A percentile compares a stretch with the other conserved stretches of the same genome.
phyloP scores from a whole-genome alignment of 2,329 filamentous ascomycete species.

The Diaporthe citri region DNA sequence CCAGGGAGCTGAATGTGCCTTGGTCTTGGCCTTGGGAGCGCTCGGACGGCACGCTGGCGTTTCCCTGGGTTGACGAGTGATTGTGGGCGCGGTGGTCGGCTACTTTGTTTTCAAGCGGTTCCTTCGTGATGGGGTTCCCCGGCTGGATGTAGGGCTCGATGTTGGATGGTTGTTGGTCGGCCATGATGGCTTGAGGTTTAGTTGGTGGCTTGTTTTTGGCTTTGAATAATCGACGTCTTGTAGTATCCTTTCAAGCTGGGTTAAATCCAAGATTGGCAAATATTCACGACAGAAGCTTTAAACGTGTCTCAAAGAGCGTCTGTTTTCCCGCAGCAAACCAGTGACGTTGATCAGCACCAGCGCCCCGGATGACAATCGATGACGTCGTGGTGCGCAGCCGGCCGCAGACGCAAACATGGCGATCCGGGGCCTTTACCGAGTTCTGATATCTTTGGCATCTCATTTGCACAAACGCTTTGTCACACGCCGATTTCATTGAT shows the following conservation, averaged over 20 bases:
- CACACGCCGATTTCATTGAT: not conserved
- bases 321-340: not conserved
- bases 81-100: not conserved
- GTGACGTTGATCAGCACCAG: slow-evolving; percentile 19
- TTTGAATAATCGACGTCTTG: not conserved
- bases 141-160: slow-evolving; percentile 39
- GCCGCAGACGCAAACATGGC: slow-evolving; percentile 13
- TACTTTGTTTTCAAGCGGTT: slow-evolving; percentile 36
- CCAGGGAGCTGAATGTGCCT: slow-evolving; percentile 42
- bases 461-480: not conserved
- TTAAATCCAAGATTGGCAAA: not conserved
- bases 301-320: not conserved
- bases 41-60: not conserved
- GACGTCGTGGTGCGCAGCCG: slow-evolving; percentile 37
- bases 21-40: slow-evolving; percentile 32
- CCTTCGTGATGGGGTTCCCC: slow-evolving; percentile 34
- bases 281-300: not conserved
- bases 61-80: not conserved
- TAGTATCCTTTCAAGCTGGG: not conserved
- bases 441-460: not conserved
- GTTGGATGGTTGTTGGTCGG: slow-evolving; percentile 38
- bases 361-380: slow-evolving; percentile 31
- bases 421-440: not conserved
- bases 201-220: not conserved
- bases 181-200: slow-evolving; percentile 8